Evolutionary conservation across 257 asterid genomes (phyloP).

Genomic region (Anisodus acutangulus): DNA sequence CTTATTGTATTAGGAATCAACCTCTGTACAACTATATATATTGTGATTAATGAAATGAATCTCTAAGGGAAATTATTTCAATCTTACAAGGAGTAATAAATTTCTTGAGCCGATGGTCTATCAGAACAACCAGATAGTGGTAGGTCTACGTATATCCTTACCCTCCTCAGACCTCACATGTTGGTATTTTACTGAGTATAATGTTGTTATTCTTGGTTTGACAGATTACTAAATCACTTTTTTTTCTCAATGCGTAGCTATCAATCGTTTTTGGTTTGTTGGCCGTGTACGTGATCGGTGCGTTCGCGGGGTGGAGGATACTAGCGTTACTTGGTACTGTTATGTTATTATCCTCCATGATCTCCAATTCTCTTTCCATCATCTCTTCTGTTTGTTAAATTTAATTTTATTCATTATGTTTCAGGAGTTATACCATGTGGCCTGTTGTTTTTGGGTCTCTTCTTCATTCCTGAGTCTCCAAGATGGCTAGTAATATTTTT

Average conservation of each 20-base stretch:
- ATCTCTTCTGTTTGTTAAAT: not conserved
- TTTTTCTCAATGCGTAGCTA: conserved; percentile 27
- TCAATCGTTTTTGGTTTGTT: conserved; percentile 37
- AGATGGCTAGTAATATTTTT: conserved; percentile 81
- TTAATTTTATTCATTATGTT: not conserved
- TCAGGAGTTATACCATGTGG: conserved; percentile 43
- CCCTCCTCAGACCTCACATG: too few species aligned
- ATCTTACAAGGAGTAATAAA: too few species aligned
- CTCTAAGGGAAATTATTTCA: too few species aligned
- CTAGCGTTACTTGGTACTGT: conserved; percentile 39
- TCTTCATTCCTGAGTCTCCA: conserved; percentile 88
- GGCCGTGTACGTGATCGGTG: conserved; percentile 32
- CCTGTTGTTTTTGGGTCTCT: conserved; percentile 50
- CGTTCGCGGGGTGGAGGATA: conserved; percentile 37
- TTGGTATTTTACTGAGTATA: too few species aligned
- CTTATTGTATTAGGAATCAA: too few species aligned
- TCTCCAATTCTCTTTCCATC: not conserved
- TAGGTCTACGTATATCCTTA: too few species aligned
- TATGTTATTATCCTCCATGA: not conserved
- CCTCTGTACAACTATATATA: too few species aligned
- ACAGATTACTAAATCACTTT: not conserved
- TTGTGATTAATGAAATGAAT: too few species aligned
- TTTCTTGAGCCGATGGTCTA: too few species aligned
- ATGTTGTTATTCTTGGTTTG: too few species aligned
- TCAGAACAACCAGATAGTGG: too few species aligned